These are phyloP conservation scores for Cichorium intybus DNA, from an alignment of 140 eudicot species.

Conservation along the genomic window DNA sequence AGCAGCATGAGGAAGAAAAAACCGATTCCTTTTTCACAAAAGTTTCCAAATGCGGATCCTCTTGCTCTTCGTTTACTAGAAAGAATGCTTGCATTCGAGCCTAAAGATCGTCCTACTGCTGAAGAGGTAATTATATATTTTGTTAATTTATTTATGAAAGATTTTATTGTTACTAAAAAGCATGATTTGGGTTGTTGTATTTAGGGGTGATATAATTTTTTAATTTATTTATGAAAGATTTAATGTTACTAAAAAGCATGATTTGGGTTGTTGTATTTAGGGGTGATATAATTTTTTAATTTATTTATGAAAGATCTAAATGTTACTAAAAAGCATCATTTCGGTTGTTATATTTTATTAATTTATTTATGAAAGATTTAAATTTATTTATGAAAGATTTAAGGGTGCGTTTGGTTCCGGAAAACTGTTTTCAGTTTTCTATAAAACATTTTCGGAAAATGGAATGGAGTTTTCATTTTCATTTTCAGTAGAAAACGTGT, in stretches of 20 bases:
- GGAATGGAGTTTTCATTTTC: too few relatives aligned
- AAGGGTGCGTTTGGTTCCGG: too few relatives aligned
- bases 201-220: not conserved
- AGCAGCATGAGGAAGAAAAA: conserved; percentile 96
- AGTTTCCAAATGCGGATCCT: conserved; percentile 89
- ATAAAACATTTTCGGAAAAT: too few relatives aligned
- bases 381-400: too few relatives aligned
- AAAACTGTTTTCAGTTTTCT: too few relatives aligned
- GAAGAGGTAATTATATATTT: conserved; percentile 58
- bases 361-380: too few relatives aligned
- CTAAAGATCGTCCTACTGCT: conserved; percentile 89
- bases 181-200: not conserved
- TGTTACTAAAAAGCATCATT: not conserved
- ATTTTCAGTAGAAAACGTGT: too few relatives aligned
- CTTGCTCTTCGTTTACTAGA: conserved; percentile 90
- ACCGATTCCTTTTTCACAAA: conserved; percentile 79
- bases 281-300: not conserved
- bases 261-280: not conserved
- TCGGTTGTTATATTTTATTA: too few relatives aligned
- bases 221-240: not conserved
- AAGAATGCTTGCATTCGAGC: conserved; percentile 94
- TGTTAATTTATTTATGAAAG: not conserved
- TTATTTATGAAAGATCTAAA: not conserved
- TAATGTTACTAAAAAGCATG: not conserved
- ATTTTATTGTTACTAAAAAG: not conserved